phyloP scores from a whole-genome alignment of 768 basidiomycete genomes.

The Pisolithus tinctorius region DNA sequence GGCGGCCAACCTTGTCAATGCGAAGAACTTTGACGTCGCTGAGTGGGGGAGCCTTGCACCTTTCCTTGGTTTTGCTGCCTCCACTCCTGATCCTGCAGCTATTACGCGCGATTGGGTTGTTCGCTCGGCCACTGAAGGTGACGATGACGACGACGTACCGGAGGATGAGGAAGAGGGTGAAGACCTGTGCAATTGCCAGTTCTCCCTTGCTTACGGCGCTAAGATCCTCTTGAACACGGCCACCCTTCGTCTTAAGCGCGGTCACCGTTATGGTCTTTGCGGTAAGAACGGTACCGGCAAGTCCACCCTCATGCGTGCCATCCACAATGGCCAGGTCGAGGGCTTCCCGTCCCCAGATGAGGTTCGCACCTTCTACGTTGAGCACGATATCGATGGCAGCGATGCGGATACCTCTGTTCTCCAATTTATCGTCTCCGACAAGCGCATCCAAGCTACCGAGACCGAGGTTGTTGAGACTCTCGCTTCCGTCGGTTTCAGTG shows the following conservation, averaged over 20 bases:
- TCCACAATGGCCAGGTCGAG: conserved; percentile 93
- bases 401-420: conserved; percentile 89
- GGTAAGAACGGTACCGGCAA: conserved; percentile 99
- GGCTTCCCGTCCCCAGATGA: conserved; percentile 97
- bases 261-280: conserved; percentile 96
- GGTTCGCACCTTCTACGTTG: conserved; percentile 98
- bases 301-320: conserved; percentile 90
- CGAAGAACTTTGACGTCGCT: conserved; percentile 86
- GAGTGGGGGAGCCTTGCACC: conserved; percentile 82
- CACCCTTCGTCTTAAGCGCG: conserved; percentile 94
- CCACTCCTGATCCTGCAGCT: conserved; percentile 58
- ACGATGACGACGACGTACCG: conserved; percentile 55
- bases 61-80: conserved; percentile 61
- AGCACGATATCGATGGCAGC: conserved; percentile 96
- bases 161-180: conserved; percentile 98
- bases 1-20: conserved; percentile 81
- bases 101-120: conserved; percentile 84
- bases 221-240: conserved; percentile 98
- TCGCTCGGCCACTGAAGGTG: conserved; percentile 75
- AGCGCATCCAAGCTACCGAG: conserved; percentile 65
- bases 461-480: conserved; percentile 76
- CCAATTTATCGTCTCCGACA: conserved; percentile 80
- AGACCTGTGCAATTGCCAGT: conserved; percentile 98
- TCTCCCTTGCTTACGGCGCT: conserved; percentile 97
- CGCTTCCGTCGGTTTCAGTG: conserved; percentile 86